Percentiles rank a stretch among this genome's conserved stretches.
Evolutionary conservation across 169 alveolate genomes (phyloP).

Genomic region (Cryptosporidium felis): DNA sequence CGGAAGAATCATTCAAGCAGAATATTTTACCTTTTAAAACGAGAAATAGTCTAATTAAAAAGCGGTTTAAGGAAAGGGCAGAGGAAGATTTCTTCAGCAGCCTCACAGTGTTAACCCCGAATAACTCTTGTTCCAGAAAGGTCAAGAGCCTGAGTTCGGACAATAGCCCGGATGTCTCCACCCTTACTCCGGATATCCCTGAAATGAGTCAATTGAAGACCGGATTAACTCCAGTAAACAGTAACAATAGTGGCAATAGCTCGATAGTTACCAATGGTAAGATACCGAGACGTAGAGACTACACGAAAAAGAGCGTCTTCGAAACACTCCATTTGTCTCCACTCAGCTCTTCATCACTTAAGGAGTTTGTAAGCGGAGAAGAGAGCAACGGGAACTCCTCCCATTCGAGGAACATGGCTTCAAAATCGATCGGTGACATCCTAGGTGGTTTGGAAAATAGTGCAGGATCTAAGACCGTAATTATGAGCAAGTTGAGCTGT

Average conservation of each 20-base stretch:
- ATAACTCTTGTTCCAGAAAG: slow-evolving; percentile 1
- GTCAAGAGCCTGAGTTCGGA: not conserved
- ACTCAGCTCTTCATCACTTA: not conserved
- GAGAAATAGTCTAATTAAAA: slow-evolving; percentile 23
- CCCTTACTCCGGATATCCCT: not conserved
- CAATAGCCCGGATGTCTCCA: not conserved
- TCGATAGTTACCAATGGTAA: not conserved
- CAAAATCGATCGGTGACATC: slow-evolving; percentile 21
- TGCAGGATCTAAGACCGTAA: not conserved
- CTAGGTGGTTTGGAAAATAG: slow-evolving; percentile 4
- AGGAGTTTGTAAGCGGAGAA: slow-evolving; percentile 20
- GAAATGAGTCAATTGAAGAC: not conserved
- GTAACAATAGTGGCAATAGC: not conserved
- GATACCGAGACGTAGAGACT: slow-evolving; percentile 7
- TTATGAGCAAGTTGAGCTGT: not conserved
- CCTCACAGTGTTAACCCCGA: slow-evolving; percentile 18
- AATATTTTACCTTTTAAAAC: slow-evolving; percentile 6
- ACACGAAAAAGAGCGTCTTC: not conserved
- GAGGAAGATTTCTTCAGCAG: slow-evolving; percentile 27
- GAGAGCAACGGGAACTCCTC: slow-evolving; percentile 16
- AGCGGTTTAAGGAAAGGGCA: slow-evolving; percentile 5
- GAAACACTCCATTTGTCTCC: slow-evolving; percentile 20
- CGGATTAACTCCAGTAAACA: slow-evolving; percentile 46
- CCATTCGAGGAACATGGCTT: slow-evolving; percentile 3
- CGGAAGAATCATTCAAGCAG: not conserved